These are phyloP conservation scores for Poa pratensis DNA, from an alignment of 176 grass and related monocot species.

Conservation along the genomic window DNA sequence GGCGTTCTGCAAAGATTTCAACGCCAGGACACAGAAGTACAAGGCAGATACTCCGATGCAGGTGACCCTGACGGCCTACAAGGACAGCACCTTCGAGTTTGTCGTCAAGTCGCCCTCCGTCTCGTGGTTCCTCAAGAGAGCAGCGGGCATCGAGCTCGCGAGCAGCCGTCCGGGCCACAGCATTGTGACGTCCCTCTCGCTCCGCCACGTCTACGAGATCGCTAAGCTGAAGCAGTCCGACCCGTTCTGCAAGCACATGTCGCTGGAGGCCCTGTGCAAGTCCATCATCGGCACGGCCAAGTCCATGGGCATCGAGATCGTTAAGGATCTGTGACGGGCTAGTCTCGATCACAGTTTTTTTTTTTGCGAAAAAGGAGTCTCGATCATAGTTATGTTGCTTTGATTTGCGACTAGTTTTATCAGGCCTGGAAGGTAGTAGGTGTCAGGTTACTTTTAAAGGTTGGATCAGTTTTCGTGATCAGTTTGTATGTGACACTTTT, in stretches of 20 bases:
- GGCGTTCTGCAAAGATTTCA: slow-evolving; percentile 97
- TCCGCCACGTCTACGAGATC: slow-evolving; percentile 81
- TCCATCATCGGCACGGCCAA: slow-evolving; percentile 81
- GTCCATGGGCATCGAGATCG: slow-evolving; percentile 83
- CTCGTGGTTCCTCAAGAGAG: slow-evolving; percentile 83
- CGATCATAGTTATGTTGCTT: not conserved
- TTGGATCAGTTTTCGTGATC: not conserved
- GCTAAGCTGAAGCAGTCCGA: slow-evolving; percentile 81
- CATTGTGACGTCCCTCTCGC: slow-evolving; percentile 54
- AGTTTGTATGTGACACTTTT: not conserved
- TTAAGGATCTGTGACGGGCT: slow-evolving; percentile 69
- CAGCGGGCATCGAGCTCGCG: slow-evolving; percentile 58
- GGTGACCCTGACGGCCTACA: slow-evolving; percentile 77
- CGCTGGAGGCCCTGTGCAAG: slow-evolving; percentile 73
- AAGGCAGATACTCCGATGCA: slow-evolving; percentile 87
- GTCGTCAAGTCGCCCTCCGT: slow-evolving; percentile 80
- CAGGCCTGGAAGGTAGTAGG: not conserved
- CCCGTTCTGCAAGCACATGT: slow-evolving; percentile 70
- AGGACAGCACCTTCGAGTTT: slow-evolving; percentile 84
- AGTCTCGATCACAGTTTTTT: not conserved
- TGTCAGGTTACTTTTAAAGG: not conserved
- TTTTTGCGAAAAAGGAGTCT: not conserved
- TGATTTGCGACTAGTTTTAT: not conserved
- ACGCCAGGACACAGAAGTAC: slow-evolving; percentile 83
- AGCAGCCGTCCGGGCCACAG: slow-evolving; percentile 66